Base-by-base conservation (phyloP, 768 basidiomycete genomes). In the Podaxis mareebaensis region DNA sequence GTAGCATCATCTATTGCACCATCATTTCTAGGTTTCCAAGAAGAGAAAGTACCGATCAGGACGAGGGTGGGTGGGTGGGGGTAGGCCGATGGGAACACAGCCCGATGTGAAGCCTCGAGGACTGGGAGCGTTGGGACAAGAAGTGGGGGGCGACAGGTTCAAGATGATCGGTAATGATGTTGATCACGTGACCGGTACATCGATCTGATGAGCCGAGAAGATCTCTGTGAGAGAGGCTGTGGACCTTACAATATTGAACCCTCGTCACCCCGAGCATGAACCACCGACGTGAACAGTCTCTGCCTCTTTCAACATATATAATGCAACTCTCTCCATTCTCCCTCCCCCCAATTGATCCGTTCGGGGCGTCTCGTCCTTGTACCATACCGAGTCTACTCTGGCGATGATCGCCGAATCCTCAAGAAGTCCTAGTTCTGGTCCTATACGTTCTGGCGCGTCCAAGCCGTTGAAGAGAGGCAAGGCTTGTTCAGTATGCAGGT, bases 401-500 rank as follows among this genome's bases (percentile, higher is more conserved):
- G 72, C 73, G 72, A 81, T 80, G 79, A 76, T 77, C 68, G 72
- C 75, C 67, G 75, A 75, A 67, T 73, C 69, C 58, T 67, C 69
- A 64, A 76, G 73, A 66, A 70, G 71, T 66, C 73, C 75, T 36
- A 75, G 71, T 61, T 67, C 69, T 60, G 68, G 69, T 59, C 67
- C 71, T n/a, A 69, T 70, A 48, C 61, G 61, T 24, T 63, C 61
- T 60, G 74, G 67, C 66, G 68, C 67, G 42, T 67, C 78, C 17
- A 80, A 76, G 69, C 83, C 83, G 11, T 70, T 85, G 68, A 82
- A 80, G 75, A 74, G 83, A 64, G 83, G 83, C n/a, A 80, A 76
- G 60, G 83, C 83, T 61, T 85, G 83, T 63, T 79, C 83, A 74
- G 82, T 79, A 60, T 85, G 83, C 77, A 76, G 83, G 83, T 80